Percentiles rank a stretch among this genome's conserved stretches.
phyloP scores from a whole-genome alignment of 495 filamentous ascomycete species.

The Penicillium herquei region DNA sequence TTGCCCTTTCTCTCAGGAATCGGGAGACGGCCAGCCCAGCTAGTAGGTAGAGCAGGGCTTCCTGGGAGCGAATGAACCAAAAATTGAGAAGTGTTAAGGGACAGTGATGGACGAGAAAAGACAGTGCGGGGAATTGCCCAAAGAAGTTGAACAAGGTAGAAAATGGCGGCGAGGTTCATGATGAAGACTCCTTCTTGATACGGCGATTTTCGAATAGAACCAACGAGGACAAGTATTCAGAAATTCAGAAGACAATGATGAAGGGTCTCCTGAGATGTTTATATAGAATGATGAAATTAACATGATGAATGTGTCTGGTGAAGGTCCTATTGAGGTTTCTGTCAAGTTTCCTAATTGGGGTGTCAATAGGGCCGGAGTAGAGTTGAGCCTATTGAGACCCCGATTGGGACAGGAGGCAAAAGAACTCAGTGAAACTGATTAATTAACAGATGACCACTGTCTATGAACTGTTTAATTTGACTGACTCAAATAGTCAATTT shows the following conservation, averaged over 20 bases:
- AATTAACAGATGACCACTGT: not conserved
- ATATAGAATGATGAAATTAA: not conserved
- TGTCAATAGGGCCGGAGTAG: constrained; percentile 16
- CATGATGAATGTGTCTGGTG: constrained; percentile 1
- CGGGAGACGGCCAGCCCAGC: constrained; percentile 42
- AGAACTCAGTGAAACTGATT: not conserved
- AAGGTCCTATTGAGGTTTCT: constrained; percentile 6
- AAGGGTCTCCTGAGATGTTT: not conserved
- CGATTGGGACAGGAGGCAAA: not conserved
- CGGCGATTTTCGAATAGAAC: not conserved
- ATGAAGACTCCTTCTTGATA: not conserved
- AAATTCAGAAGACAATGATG: too few species aligned
- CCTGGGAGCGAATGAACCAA: constrained; percentile 31
- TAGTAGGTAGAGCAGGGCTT: constrained; percentile 29
- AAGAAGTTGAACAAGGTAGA: constrained; percentile 21
- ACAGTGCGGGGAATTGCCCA: constrained; percentile 14
- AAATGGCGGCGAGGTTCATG: constrained; percentile 22
- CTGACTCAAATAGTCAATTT: too few species aligned
- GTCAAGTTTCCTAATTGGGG: constrained; percentile 14
- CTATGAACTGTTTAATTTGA: not conserved
- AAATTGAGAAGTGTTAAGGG: constrained; percentile 20
- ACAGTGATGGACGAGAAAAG: constrained; percentile 1
- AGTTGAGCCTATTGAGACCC: constrained; percentile 2
- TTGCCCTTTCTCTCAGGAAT: constrained; percentile 34
- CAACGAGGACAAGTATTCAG: too few species aligned